Evolutionary conservation across 2,329 filamentous ascomycete genomes (phyloP).

Genomic region (Aspergillus jensenii): DNA sequence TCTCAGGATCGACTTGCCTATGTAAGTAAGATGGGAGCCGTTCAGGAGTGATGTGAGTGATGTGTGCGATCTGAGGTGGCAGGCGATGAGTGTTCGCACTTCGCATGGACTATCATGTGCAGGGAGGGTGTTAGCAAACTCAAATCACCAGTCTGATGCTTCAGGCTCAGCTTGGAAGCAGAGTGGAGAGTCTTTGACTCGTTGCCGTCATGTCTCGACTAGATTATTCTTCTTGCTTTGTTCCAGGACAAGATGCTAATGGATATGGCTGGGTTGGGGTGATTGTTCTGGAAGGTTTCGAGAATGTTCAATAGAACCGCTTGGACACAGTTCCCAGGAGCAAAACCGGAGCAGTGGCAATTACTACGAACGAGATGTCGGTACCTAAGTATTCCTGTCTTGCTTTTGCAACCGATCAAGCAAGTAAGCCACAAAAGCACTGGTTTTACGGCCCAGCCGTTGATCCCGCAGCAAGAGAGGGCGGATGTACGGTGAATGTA

Average conservation of each 20-base stretch:
- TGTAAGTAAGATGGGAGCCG: not conserved
- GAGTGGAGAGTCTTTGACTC: no score
- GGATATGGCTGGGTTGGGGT: no score
- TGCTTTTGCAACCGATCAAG: not conserved
- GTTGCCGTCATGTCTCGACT: no score
- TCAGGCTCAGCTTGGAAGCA: not conserved
- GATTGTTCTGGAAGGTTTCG: no score
- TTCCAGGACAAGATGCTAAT: no score
- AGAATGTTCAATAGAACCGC: no score
- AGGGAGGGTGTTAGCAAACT: not conserved
- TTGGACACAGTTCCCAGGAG: no score
- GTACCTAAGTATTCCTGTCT: constrained; percentile 23
- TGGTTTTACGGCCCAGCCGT: not conserved
- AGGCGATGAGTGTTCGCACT: not conserved
- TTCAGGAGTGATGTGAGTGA: not conserved
- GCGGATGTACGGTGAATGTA: not conserved
- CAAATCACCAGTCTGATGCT: not conserved
- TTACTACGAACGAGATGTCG: no score
- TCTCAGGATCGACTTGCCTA: not conserved
- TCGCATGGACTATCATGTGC: not conserved
- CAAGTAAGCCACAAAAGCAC: not conserved
- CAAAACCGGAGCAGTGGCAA: no score
- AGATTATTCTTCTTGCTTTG: no score
- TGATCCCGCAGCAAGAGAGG: constrained; percentile 6
- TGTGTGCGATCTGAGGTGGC: not conserved